Percentiles rank a stretch among this genome's conserved stretches.
These are phyloP conservation scores for Endocalyx cinctus DNA, from an alignment of 2,329 filamentous ascomycete species.

Conservation along the genomic window DNA sequence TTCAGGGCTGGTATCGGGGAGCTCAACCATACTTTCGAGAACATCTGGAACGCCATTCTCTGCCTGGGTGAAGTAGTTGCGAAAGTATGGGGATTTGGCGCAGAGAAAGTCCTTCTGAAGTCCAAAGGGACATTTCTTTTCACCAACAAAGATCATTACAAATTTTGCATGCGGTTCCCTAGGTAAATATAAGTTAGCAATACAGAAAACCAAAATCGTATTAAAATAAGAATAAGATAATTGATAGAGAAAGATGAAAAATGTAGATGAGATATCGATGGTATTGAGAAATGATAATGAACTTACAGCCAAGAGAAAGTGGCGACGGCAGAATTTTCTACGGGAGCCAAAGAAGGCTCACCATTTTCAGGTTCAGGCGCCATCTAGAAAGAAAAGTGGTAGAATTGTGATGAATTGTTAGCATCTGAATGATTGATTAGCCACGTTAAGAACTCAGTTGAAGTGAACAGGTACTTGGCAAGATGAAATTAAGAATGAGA, in stretches of 20 bases:
- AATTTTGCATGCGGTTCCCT: constrained; percentile 53
- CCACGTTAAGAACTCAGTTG: too few species aligned
- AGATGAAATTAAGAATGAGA: too few species aligned
- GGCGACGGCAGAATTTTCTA: neutral
- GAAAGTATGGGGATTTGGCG: constrained; percentile 45
- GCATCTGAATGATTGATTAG: too few species aligned
- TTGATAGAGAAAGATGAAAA: too few species aligned
- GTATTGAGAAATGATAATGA: too few species aligned
- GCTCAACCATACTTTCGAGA: constrained; percentile 37
- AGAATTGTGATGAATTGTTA: too few species aligned
- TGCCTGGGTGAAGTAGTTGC: constrained; percentile 36
- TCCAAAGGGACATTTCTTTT: constrained; percentile 49
- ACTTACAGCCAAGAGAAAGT: neutral
- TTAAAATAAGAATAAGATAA: too few species aligned
- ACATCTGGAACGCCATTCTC: constrained; percentile 41
- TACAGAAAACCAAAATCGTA: neutral
- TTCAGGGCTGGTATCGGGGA: constrained; percentile 37
- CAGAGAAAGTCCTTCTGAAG: constrained; percentile 57
- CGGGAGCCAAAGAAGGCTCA: neutral
- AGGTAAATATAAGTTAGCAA: constrained; percentile 9
- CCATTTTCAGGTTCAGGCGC: neutral
- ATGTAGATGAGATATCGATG: too few species aligned
- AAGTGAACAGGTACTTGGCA: too few species aligned
- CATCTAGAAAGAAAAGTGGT: too few species aligned
- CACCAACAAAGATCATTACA: constrained; percentile 50